phyloP scores from a whole-genome alignment of 495 filamentous ascomycete genomes.

The Xylaria telfairii region DNA sequence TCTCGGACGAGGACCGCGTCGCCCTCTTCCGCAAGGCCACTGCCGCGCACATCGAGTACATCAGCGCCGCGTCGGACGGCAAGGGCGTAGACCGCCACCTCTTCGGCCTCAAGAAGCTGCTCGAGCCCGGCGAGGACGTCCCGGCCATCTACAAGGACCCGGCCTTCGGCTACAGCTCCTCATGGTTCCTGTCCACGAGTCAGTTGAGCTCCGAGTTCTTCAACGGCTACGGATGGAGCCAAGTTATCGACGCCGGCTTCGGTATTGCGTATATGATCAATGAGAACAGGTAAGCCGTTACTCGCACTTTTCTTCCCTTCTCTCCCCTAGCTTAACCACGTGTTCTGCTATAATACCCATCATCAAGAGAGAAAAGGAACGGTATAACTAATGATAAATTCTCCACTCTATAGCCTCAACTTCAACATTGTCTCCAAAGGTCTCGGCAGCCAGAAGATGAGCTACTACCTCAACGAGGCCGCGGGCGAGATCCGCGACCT shows the following conservation, averaged over 20 bases:
- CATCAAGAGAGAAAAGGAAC: neutral
- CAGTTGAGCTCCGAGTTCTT: constrained; percentile 97
- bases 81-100: constrained; percentile 96
- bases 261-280: constrained; percentile 99
- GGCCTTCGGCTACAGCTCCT: constrained; percentile 79
- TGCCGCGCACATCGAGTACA: constrained; percentile 86
- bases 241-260: constrained; percentile 95
- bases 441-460: constrained; percentile 89
- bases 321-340: neutral
- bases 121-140: constrained; percentile 80
- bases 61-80: constrained; percentile 83
- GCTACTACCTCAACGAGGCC: constrained; percentile 91
- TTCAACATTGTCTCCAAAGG: constrained; percentile 98
- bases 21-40: constrained; percentile 82
- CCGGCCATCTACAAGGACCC: constrained; percentile 88
- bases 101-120: constrained; percentile 91
- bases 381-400: constrained; percentile 24
- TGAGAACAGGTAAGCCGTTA: constrained; percentile 72
- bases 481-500: constrained; percentile 89
- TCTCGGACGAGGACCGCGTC: constrained; percentile 66
- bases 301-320: constrained; percentile 35
- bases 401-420: constrained; percentile 68
- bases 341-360: constrained; percentile 1
- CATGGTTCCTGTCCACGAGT: constrained; percentile 86
- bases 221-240: constrained; percentile 99